Conservation (phyloP, 257 asterid genomes). For the Vinca minor region DNA sequence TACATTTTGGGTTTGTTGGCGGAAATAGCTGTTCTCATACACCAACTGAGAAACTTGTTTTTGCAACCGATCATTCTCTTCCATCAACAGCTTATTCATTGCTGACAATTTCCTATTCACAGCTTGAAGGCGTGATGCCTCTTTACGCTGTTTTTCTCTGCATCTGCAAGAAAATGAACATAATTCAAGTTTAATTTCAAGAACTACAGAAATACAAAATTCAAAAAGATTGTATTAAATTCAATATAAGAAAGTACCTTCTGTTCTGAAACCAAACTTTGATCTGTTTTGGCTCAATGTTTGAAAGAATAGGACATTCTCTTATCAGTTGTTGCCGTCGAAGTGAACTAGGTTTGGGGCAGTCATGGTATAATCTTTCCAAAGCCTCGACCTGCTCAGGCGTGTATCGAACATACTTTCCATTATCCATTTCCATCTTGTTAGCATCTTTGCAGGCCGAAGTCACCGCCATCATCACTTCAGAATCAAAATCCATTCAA, state of each 20-base stretch:
- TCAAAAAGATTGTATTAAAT: conserved; percentile 2
- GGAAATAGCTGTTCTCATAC: conserved; percentile 76
- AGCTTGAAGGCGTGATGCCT: conserved; percentile 83
- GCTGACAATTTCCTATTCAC: conserved; percentile 87
- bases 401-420: conserved; percentile 94
- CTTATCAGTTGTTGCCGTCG: conserved; percentile 88
- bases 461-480: conserved; percentile 84
- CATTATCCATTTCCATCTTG: conserved; percentile 65
- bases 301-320: conserved; percentile 77
- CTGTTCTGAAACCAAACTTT: conserved; percentile 98
- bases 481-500: conserved; percentile 19
- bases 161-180: conserved; percentile 40
- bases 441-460: conserved; percentile 54
- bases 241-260: conserved; percentile 36
- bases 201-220: not conserved
- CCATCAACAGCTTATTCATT: conserved; percentile 96
- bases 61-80: conserved; percentile 95
- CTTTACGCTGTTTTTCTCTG: conserved; percentile 90
- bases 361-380: conserved; percentile 84
- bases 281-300: conserved; percentile 98
- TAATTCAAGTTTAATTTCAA: not conserved
- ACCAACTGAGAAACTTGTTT: conserved; percentile 94
- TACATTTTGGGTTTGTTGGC: conserved; percentile 79
- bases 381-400: conserved; percentile 98
- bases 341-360: conserved; percentile 94